phyloP scores from a whole-genome alignment of 1,284 basidiomycete species.

The Exsudoporus floridanus region DNA sequence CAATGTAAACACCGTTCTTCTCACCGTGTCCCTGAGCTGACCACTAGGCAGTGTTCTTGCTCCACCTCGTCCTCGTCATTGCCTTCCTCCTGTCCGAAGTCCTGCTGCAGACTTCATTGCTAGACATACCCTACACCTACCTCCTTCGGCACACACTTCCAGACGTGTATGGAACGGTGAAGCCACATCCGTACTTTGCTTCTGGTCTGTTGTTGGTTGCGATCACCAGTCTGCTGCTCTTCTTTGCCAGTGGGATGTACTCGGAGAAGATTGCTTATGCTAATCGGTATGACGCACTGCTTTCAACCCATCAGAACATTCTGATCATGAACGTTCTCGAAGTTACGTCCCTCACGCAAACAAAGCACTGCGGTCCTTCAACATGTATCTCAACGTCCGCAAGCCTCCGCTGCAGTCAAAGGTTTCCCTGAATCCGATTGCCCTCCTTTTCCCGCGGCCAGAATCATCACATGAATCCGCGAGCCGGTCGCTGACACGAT shows the following conservation, averaged over 20 bases:
- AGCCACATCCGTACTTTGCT: slow-evolving; percentile 67
- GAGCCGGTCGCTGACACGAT: slow-evolving; percentile 24
- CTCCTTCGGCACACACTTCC: slow-evolving; percentile 51
- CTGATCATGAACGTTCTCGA: slow-evolving; percentile 18
- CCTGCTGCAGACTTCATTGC: slow-evolving; percentile 63
- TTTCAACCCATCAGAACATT: slow-evolving; percentile 6
- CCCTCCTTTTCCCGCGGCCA: slow-evolving; percentile 62
- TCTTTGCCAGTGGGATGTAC: slow-evolving; percentile 97
- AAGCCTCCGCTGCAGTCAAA: slow-evolving; percentile 65
- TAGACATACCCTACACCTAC: slow-evolving; percentile 62
- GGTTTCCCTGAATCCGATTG: slow-evolving; percentile 63
- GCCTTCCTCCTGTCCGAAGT: slow-evolving; percentile 73
- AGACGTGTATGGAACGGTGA: slow-evolving; percentile 46
- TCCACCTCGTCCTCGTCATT: slow-evolving; percentile 68
- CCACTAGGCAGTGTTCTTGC: slow-evolving; percentile 63
- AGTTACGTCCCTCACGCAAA: slow-evolving; percentile 98
- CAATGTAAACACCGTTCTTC: slow-evolving; percentile 58
- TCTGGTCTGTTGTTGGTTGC: slow-evolving; percentile 81
- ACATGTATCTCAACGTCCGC: slow-evolving; percentile 96
- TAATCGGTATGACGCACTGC: slow-evolving; percentile 70
- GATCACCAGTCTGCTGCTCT: slow-evolving; percentile 87
- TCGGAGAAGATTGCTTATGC: slow-evolving; percentile 95
- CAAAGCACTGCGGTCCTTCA: slow-evolving; percentile 85
- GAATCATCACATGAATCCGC: slow-evolving; percentile 19
- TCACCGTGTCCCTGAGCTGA: slow-evolving; percentile 11